phyloP scores from a whole-genome alignment of 1,284 basidiomycete genomes.

The Tetrapyrgos nigripes region DNA sequence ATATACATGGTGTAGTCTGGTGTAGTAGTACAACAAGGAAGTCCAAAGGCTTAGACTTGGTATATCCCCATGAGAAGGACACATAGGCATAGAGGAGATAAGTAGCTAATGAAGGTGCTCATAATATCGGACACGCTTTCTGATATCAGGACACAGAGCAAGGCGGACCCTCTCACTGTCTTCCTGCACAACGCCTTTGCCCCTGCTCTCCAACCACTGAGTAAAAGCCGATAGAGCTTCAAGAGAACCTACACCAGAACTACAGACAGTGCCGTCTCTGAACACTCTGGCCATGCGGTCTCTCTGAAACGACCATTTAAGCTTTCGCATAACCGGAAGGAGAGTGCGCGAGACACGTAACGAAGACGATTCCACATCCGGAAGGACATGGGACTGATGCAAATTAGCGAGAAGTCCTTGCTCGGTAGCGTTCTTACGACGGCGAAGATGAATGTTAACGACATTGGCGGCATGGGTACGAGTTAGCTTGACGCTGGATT shows the following conservation, averaged over 20 bases:
- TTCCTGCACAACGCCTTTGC: constrained; percentile 51
- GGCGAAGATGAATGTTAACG: constrained; percentile 52
- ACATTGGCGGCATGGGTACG: constrained; percentile 55
- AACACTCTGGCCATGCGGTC: constrained; percentile 59
- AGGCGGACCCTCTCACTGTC: constrained; percentile 70
- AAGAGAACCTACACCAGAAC: constrained; percentile 15
- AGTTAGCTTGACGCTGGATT: constrained; percentile 54
- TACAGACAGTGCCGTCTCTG: constrained; percentile 38
- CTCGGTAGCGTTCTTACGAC: constrained; percentile 37
- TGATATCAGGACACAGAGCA: constrained; percentile 69
- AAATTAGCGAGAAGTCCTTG: constrained; percentile 39
- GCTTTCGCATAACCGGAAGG: constrained; percentile 58
- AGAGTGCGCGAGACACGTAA: constrained; percentile 56
- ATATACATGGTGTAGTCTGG: too few relatives aligned
- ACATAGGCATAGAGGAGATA: not conserved
- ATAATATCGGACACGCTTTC: constrained; percentile 62
- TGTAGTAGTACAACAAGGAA: too few relatives aligned
- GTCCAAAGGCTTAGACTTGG: too few relatives aligned
- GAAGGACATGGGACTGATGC: constrained; percentile 54
- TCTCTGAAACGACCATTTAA: constrained; percentile 55
- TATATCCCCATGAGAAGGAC: not conserved
- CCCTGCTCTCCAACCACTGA: constrained; percentile 60
- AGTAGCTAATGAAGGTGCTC: constrained; percentile 48
- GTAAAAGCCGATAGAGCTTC: constrained; percentile 41
- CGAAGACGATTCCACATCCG: constrained; percentile 57